Evolutionary conservation across 2,329 filamentous ascomycete genomes (phyloP), one percentile per base, ranked within the genome.

Genomic region (Pleoardoris graminearum): DNA sequence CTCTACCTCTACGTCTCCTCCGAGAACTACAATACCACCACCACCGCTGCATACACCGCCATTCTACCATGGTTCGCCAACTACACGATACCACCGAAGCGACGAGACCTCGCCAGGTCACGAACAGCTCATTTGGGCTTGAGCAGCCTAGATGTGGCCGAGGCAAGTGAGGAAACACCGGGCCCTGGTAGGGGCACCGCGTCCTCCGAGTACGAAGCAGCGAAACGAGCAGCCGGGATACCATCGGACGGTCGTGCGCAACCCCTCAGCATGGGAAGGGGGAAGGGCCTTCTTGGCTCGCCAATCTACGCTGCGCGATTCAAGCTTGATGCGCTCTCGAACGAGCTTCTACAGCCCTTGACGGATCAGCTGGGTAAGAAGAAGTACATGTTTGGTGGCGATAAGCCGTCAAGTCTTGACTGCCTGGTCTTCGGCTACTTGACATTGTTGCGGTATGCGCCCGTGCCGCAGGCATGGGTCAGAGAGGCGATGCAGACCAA

Each of bases 1-100:
- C 85, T 97, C 51, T 92, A 87, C 46, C 86, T 97, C 62, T 97
- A 95, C 73, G 88, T 94, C 58, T 94, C 91, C 27, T 90, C 88
- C 51, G 85, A 91, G 58, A 97, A 97, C 77, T 99, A 94, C 82
- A 80, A 85, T 50, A 78, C 81, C 37, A 77, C 82, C 43, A 96
- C 91, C 3, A 85, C 91, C 14, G 89, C 91, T 2, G 87, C 90
- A 32, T 96, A 91, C 76, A 90, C 87, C 60, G 77, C 79, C 5
- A 82, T 97, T 51, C 83, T 97, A 33, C 84, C 88, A 35, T 96
- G 94, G 80, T 91, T 94, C 16, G 81, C 91, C 57, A 92, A 92
- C 63, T 99, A 94, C 84, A 88, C 89, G 36, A 80, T 95, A 4
- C 92, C 92, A 2, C 86, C 89, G 0, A 79, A 84, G 50, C 79